Evolutionary conservation across 2,329 filamentous ascomycete species (phyloP).

Genomic region (Colletotrichum tamarilloi): DNA sequence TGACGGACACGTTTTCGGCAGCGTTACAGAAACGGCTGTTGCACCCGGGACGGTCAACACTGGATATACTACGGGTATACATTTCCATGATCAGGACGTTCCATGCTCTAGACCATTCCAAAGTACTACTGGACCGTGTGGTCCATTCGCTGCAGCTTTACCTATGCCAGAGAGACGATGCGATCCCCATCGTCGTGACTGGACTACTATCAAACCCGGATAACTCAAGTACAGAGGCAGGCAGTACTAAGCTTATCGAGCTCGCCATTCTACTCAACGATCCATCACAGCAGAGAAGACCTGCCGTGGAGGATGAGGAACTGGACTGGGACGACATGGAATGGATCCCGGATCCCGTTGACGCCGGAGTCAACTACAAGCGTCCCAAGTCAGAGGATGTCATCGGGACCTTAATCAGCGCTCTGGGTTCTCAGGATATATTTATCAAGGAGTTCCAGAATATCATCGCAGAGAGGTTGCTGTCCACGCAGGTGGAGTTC

Average conservation of each 20-base stretch:
- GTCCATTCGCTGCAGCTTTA: conserved; percentile 80
- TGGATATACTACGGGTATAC: conserved; percentile 81
- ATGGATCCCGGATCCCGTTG: conserved; percentile 92
- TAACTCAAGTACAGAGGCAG: conserved; percentile 53
- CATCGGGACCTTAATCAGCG: conserved; percentile 87
- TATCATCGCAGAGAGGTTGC: conserved; percentile 85
- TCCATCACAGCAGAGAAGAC: conserved; percentile 63
- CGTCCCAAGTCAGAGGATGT: conserved; percentile 90
- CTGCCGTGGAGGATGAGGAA: conserved; percentile 72
- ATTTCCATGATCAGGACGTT: conserved; percentile 84
- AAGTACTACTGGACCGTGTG: conserved; percentile 80
- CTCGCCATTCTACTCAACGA: conserved; percentile 75
- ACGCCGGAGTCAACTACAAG: conserved; percentile 92
- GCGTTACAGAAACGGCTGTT: conserved; percentile 75
- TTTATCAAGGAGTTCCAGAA: conserved; percentile 95
- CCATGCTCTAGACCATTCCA: conserved; percentile 79
- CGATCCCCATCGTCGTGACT: conserved; percentile 80
- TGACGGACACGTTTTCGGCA: conserved; percentile 76
- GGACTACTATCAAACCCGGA: conserved; percentile 74
- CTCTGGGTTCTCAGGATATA: conserved; percentile 88
- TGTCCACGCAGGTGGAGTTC: conserved; percentile 75
- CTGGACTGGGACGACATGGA: conserved; percentile 92
- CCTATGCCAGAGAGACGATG: conserved; percentile 80
- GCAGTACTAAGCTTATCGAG: conserved; percentile 69
- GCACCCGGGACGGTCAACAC: conserved; percentile 80